Evolutionary conservation across 192 early-diverging fungal species (phyloP).

Genomic region (Gaertneriomyces sp.): DNA sequence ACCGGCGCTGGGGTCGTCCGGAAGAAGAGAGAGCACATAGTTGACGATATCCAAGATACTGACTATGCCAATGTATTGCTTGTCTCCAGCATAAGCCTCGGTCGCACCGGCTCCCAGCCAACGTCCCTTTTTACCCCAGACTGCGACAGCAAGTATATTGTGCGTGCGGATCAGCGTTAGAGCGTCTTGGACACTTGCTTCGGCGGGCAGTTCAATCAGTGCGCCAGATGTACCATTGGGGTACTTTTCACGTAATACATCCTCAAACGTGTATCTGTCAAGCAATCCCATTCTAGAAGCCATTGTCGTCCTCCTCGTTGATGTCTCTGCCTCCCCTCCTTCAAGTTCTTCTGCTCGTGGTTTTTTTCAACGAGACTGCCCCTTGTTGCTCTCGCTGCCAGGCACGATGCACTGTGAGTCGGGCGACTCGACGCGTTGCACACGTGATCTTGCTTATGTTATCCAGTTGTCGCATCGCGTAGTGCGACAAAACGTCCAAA

Average conservation of each 20-base stretch:
- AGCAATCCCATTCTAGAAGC: neutral
- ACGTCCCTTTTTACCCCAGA: constrained; percentile 31
- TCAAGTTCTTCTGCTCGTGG: too few species aligned
- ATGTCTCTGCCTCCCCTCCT: too few species aligned
- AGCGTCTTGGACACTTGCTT: constrained; percentile 1
- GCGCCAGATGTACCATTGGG: neutral
- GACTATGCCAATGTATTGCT: constrained; percentile 29
- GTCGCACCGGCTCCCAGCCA: constrained; percentile 31
- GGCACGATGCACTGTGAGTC: too few species aligned
- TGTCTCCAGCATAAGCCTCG: constrained; percentile 9
- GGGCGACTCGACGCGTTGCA: too few species aligned
- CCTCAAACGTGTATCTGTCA: constrained; percentile 8
- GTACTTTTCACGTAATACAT: neutral
- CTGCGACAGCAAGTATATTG: constrained; percentile 19
- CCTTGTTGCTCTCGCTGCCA: too few species aligned
- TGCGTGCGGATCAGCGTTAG: constrained; percentile 9
- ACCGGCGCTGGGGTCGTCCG: neutral
- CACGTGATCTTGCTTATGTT: too few species aligned
- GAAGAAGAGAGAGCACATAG: neutral
- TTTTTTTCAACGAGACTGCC: too few species aligned
- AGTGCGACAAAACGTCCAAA: too few species aligned
- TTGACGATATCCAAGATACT: constrained; percentile 29
- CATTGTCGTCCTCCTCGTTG: too few species aligned
- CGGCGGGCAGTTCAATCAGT: neutral
- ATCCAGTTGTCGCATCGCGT: too few species aligned